These are phyloP conservation scores for Fusarium albidum DNA, from an alignment of 2,329 filamentous ascomycete genomes.

Conservation along the genomic window DNA sequence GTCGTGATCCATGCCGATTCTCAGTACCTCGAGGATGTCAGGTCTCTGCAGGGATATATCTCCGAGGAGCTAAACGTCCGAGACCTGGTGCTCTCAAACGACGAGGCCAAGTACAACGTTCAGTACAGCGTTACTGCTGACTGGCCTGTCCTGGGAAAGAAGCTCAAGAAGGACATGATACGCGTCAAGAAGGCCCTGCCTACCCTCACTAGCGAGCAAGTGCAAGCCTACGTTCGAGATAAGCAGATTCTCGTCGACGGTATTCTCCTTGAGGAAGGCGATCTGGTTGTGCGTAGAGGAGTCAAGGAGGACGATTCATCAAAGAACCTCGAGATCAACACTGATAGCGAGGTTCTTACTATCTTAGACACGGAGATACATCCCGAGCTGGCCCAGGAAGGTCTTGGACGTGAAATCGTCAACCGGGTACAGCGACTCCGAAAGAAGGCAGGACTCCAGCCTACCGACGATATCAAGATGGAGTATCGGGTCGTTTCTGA, in stretches of 20 bases:
- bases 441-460: conserved; percentile 90
- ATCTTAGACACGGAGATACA: conserved; percentile 87
- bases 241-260: conserved; percentile 85
- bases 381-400: conserved; percentile 86
- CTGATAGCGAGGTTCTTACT: conserved; percentile 87
- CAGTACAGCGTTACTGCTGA: conserved; percentile 90
- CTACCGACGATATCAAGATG: conserved; percentile 96
- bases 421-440: conserved; percentile 90
- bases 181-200: conserved; percentile 93
- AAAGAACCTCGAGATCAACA: conserved; percentile 83
- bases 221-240: conserved; percentile 77
- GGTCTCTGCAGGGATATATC: conserved; percentile 87
- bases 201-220: conserved; percentile 77
- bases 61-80: conserved; percentile 90
- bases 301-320: conserved; percentile 76
- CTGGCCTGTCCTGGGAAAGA: conserved; percentile 95
- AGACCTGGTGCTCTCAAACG: conserved; percentile 82
- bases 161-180: conserved; percentile 92
- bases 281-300: conserved; percentile 80
- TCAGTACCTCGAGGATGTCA: conserved; percentile 86
- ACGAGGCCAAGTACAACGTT: conserved; percentile 91
- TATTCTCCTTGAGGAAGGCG: conserved; percentile 81
- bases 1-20: conserved; percentile 87
- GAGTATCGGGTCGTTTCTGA: conserved; percentile 85
- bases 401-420: conserved; percentile 89